Conservation (phyloP, 106 monocot genomes). For the Platanthera zijinensis region DNA sequence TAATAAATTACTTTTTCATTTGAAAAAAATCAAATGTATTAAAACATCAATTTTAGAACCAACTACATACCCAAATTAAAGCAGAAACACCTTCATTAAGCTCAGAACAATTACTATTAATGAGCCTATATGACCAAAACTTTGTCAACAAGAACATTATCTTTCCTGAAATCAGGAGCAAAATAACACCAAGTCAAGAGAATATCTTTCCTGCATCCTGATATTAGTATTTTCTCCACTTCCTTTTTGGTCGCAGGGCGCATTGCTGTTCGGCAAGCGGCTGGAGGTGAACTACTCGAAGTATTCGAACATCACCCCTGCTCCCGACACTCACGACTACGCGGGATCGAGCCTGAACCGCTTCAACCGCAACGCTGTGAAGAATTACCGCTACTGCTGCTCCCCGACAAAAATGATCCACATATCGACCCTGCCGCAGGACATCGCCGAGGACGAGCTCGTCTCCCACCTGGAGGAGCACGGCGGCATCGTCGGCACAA, state of each 20-base stretch:
- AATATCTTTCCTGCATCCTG: too few relatives aligned
- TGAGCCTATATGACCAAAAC: too few relatives aligned
- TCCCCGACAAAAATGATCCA: slow-evolving; percentile 61
- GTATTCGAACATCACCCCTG: slow-evolving; percentile 64
- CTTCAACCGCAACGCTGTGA: slow-evolving; percentile 66
- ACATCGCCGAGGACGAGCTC: slow-evolving; percentile 46
- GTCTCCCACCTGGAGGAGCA: slow-evolving; percentile 45
- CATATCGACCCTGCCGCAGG: slow-evolving; percentile 42
- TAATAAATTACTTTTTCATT: too few relatives aligned
- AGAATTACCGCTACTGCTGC: slow-evolving; percentile 62
- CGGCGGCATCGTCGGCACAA: slow-evolving; percentile 38
- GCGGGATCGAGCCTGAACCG: slow-evolving; percentile 66
- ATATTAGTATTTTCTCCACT: neutral
- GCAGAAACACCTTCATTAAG: too few relatives aligned
- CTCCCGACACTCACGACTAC: slow-evolving; percentile 69
- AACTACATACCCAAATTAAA: too few relatives aligned
- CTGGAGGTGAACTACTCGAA: slow-evolving; percentile 91
- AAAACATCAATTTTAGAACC: too few relatives aligned
- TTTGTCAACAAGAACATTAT: too few relatives aligned
- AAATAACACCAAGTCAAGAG: too few relatives aligned
- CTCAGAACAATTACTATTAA: too few relatives aligned
- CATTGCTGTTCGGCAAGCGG: slow-evolving; percentile 62
- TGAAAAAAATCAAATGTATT: too few relatives aligned
- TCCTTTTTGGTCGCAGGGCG: slow-evolving; percentile 31
- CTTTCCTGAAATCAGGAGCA: too few relatives aligned